phyloP scores from a whole-genome alignment of 192 early-diverging fungal genomes.

The Backusella tarrabulga region DNA sequence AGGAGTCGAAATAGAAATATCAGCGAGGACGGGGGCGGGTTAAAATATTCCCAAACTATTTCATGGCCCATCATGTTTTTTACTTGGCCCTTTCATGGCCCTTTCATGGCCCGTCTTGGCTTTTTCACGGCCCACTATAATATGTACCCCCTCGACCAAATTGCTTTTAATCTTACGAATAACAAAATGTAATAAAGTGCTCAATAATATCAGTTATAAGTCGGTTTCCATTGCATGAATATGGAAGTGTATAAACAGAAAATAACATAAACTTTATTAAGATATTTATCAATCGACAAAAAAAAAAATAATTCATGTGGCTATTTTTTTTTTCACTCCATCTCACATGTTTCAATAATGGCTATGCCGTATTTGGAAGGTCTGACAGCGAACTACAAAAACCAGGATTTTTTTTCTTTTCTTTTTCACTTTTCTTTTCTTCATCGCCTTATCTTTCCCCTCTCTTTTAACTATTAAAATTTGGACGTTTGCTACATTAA shows the following conservation, averaged over 20 bases:
- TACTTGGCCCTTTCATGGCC: neutral
- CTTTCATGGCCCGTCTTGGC: conserved; percentile 12
- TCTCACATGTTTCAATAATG: conserved; percentile 15
- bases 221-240: neutral
- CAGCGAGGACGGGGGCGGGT: neutral
- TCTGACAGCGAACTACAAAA: neutral
- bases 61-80: conserved; percentile 7
- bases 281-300: neutral
- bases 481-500: neutral
- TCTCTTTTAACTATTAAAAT: neutral
- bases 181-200: neutral
- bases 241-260: neutral
- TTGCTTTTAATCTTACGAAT: neutral
- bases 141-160: neutral
- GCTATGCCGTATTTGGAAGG: conserved; percentile 1
- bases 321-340: neutral
- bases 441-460: neutral
- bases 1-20: neutral
- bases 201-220: neutral
- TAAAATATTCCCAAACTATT: conserved; percentile 9
- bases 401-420: conserved; percentile 4
- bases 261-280: conserved; percentile 1
- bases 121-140: neutral
- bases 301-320: neutral
- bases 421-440: neutral